phyloP scores from a whole-genome alignment of 768 basidiomycete genomes.

The Xerocomellus chrysenteron region DNA sequence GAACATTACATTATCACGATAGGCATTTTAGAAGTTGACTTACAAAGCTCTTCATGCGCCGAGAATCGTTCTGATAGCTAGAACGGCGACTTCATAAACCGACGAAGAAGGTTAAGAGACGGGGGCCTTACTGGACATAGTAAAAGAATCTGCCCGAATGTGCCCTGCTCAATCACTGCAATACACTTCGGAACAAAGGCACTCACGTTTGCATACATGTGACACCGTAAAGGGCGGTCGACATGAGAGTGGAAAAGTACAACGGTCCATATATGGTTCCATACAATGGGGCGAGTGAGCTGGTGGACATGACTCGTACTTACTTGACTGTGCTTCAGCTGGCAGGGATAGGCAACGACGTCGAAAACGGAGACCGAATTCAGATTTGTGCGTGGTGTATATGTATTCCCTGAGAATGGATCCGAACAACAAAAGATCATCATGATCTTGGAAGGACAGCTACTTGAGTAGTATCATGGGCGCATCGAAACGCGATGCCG shows the following conservation, averaged over 20 bases:
- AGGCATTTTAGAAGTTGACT: not conserved
- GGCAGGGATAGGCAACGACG: not conserved
- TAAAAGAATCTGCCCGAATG: conserved; percentile 7
- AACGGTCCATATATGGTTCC: not conserved
- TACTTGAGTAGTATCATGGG: no score
- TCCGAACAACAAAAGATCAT: no score
- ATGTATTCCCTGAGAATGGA: no score
- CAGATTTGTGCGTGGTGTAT: no score
- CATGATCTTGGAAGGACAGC: no score
- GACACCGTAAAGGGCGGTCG: not conserved
- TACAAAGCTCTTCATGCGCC: conserved; percentile 1
- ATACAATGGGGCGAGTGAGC: not conserved
- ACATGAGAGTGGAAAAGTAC: not conserved
- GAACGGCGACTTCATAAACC: no score
- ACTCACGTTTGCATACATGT: conserved; percentile 17
- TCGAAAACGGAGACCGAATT: not conserved
- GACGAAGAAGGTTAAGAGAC: not conserved
- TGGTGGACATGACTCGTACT: not conserved
- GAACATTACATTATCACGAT: not conserved
- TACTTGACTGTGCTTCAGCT: not conserved
- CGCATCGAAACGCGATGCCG: no score
- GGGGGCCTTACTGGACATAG: not conserved
- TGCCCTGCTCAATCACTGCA: no score
- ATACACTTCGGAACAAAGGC: not conserved
- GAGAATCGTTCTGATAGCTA: conserved; percentile 1